Conservation (phyloP, 176 grass and related monocot species). For the Eragrostis curvula region DNA sequence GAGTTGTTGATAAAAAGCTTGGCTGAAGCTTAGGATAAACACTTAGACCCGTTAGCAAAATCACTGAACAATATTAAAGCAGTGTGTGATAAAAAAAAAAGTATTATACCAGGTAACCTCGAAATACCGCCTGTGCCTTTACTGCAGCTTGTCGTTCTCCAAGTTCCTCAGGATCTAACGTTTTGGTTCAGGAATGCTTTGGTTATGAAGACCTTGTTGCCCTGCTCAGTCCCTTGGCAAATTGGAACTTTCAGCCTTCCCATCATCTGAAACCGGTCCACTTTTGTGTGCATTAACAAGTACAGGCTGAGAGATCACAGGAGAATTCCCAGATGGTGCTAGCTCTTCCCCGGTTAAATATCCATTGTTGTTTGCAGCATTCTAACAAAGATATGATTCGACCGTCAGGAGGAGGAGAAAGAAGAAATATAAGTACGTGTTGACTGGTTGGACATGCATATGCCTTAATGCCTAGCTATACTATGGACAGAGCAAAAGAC, state of each 20-base stretch:
- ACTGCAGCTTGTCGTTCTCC: constrained; percentile 77
- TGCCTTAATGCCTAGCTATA: neutral
- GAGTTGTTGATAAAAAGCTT: neutral
- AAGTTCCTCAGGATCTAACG: constrained; percentile 43
- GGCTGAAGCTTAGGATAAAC: constrained; percentile 24
- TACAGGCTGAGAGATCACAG: constrained; percentile 77
- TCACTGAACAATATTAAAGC: neutral
- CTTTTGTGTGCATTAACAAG: constrained; percentile 56
- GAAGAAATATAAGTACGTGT: neutral
- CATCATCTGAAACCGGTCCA: constrained; percentile 36
- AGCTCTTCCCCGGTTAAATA: constrained; percentile 48
- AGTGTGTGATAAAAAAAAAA: neutral
- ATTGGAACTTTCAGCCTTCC: constrained; percentile 48
- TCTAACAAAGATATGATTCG: constrained; percentile 35
- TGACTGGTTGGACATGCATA: neutral
- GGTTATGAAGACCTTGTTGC: constrained; percentile 43
- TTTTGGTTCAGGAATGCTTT: constrained; percentile 39
- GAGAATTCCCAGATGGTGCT: constrained; percentile 55
- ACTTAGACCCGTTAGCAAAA: neutral
- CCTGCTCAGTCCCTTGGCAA: constrained; percentile 22
- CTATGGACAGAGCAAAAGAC: neutral
- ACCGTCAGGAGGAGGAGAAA: neutral
- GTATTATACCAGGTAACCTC: constrained; percentile 91
- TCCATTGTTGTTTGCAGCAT: constrained; percentile 59
- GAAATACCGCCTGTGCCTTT: constrained; percentile 91